These are phyloP conservation scores for Leucocoprinus birnbaumii DNA, from an alignment of 768 basidiomycete species.

Conservation along the genomic window DNA sequence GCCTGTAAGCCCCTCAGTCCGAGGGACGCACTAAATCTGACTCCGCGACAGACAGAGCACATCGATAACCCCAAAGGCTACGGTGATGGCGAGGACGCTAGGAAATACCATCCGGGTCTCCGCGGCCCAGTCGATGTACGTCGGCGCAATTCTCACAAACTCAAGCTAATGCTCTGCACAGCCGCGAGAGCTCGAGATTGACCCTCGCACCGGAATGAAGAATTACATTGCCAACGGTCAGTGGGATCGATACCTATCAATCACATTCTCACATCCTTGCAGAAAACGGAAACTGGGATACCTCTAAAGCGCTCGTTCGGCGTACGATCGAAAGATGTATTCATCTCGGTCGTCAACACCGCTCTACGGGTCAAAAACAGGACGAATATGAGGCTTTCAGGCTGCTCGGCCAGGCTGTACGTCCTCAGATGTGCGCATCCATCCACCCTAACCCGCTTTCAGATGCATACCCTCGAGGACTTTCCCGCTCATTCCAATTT, in stretches of 20 bases:
- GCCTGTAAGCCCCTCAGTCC: slow-evolving; percentile 48
- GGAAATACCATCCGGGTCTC: slow-evolving; percentile 71
- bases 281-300: slow-evolving; percentile 84
- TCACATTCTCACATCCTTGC: neutral
- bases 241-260: neutral
- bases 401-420: slow-evolving; percentile 70
- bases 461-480: slow-evolving; percentile 84
- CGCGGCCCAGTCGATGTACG: slow-evolving; percentile 79
- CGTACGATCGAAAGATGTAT: slow-evolving; percentile 78
- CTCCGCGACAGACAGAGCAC: slow-evolving; percentile 61
- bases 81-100: slow-evolving; percentile 79
- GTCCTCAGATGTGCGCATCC: neutral
- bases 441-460: neutral
- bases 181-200: slow-evolving; percentile 83
- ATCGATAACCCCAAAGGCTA: slow-evolving; percentile 95
- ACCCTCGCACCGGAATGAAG: slow-evolving; percentile 88
- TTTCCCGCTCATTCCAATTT: slow-evolving; percentile 90
- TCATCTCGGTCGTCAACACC: slow-evolving; percentile 65
- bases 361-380: slow-evolving; percentile 52
- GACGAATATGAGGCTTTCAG: slow-evolving; percentile 81
- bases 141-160: slow-evolving; percentile 9
- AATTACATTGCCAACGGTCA: slow-evolving; percentile 87
- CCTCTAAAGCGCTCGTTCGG: slow-evolving; percentile 75
- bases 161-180: slow-evolving; percentile 20
- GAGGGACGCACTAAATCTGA: neutral